A percentile compares a stretch with the other conserved stretches of the same genome.
Conservation (phyloP, 805 yeast genomes). For the Saccharomycopsis schoenii region DNA sequence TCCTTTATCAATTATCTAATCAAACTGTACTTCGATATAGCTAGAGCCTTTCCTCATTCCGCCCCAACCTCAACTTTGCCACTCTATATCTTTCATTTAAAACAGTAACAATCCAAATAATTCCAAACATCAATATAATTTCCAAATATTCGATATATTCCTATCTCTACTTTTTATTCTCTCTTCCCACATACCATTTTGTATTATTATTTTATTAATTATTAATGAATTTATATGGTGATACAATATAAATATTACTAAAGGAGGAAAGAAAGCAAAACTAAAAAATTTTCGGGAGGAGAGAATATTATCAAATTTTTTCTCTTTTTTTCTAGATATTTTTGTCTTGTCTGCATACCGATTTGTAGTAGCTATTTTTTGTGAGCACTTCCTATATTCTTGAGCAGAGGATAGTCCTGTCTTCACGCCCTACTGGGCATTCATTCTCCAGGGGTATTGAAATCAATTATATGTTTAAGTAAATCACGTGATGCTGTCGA, state of each 20-base stretch:
- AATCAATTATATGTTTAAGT: too few species aligned
- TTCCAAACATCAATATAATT: neutral
- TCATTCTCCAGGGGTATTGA: too few species aligned
- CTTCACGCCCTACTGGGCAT: too few species aligned
- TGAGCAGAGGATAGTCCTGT: too few species aligned
- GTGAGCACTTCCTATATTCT: too few species aligned
- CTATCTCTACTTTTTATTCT: neutral
- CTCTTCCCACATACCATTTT: slow-evolving; percentile 36
- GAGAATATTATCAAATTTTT: neutral
- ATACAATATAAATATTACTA: neutral
- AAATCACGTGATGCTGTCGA: too few species aligned
- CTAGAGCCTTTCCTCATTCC: too few species aligned
- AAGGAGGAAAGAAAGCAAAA: neutral
- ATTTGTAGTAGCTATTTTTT: too few species aligned
- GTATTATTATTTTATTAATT: slow-evolving; percentile 22
- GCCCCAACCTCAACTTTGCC: neutral
- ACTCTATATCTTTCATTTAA: neutral
- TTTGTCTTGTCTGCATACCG: too few species aligned
- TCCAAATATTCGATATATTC: neutral
- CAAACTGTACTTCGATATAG: too few species aligned
- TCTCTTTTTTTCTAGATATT: neutral
- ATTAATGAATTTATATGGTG: neutral
- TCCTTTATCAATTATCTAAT: too few species aligned
- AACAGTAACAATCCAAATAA: neutral
- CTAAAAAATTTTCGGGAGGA: neutral